These are phyloP conservation scores for Tolypocladium sp. DNA, from an alignment of 2,329 filamentous ascomycete species.

Conservation along the genomic window DNA sequence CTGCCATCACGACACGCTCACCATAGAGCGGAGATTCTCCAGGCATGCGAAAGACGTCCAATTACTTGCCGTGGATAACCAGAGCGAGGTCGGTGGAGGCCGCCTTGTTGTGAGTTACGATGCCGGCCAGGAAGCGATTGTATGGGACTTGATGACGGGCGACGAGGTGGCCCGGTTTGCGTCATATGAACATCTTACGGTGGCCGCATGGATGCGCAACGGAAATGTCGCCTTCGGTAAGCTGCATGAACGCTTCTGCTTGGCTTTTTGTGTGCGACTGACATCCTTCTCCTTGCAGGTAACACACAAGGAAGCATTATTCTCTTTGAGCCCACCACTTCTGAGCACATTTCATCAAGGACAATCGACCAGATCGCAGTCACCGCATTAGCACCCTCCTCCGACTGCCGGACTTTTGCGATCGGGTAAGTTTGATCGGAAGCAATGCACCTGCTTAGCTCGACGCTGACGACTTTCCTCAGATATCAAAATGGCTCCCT, in stretches of 20 bases:
- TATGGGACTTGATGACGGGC: conserved; percentile 92
- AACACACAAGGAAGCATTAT: conserved; percentile 91
- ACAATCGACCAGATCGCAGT: conserved; percentile 90
- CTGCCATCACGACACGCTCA: conserved; percentile 85
- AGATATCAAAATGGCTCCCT: conserved; percentile 95
- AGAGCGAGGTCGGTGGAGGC: conserved; percentile 77
- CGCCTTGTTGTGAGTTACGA: conserved; percentile 90
- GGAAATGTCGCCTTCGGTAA: conserved; percentile 94
- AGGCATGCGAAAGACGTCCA: conserved; percentile 76
- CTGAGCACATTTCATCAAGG: conserved; percentile 81
- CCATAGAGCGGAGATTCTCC: conserved; percentile 78
- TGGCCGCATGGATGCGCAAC: conserved; percentile 92
- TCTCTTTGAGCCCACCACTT: conserved; percentile 85
- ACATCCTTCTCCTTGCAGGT: conserved; percentile 39
- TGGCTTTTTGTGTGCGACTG: background rate
- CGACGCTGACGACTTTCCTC: conserved; percentile 6
- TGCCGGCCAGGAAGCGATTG: conserved; percentile 80
- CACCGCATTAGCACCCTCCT: conserved; percentile 80
- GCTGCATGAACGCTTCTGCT: conserved; percentile 14
- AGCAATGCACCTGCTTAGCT: background rate
- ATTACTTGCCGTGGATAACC: conserved; percentile 81
- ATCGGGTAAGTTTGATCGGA: conserved; percentile 61
- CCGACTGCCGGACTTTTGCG: conserved; percentile 89
- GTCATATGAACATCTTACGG: conserved; percentile 77
- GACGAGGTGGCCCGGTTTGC: conserved; percentile 86